A percentile compares a stretch with the other conserved stretches of the same genome.
phyloP scores from a whole-genome alignment of 1,284 basidiomycete genomes.

The Microstroma glucosiphilum region DNA sequence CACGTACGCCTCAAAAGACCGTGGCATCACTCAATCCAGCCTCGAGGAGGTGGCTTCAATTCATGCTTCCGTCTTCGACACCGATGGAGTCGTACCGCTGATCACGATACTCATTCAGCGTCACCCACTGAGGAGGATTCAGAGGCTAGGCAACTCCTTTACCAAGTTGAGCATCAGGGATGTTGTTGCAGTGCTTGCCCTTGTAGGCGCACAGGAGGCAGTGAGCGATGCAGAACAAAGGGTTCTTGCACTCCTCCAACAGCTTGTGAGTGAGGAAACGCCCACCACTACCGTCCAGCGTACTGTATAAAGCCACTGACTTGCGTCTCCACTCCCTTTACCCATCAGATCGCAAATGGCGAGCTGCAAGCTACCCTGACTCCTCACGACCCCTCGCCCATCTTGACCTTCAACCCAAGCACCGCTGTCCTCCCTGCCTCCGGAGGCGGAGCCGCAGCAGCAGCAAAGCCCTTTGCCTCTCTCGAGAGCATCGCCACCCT shows the following conservation, averaged over 20 bases:
- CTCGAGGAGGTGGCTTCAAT: neutral
- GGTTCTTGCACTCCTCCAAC: neutral
- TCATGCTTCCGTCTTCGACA: neutral
- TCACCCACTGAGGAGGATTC: neutral
- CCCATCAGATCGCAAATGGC: neutral
- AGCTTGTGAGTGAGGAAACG: neutral
- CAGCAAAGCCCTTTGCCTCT: neutral
- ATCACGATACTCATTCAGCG: neutral
- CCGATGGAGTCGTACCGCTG: neutral
- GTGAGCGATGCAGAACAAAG: neutral
- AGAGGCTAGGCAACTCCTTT: neutral
- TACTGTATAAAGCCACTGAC: neutral
- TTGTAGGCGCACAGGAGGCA: neutral
- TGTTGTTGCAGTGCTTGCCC: neutral
- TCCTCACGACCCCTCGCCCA: too few relatives aligned
- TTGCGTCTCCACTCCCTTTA: neutral
- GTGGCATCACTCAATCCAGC: neutral
- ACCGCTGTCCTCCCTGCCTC: neutral
- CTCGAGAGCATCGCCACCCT: neutral
- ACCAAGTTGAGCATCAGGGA: neutral
- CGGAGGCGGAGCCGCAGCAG: neutral
- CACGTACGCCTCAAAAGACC: neutral
- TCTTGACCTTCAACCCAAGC: neutral
- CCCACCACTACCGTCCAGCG: neutral
- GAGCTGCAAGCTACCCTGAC: neutral